Evolutionary conservation across 2,329 filamentous ascomycete genomes (phyloP).

Genomic region (Capronia americana): DNA sequence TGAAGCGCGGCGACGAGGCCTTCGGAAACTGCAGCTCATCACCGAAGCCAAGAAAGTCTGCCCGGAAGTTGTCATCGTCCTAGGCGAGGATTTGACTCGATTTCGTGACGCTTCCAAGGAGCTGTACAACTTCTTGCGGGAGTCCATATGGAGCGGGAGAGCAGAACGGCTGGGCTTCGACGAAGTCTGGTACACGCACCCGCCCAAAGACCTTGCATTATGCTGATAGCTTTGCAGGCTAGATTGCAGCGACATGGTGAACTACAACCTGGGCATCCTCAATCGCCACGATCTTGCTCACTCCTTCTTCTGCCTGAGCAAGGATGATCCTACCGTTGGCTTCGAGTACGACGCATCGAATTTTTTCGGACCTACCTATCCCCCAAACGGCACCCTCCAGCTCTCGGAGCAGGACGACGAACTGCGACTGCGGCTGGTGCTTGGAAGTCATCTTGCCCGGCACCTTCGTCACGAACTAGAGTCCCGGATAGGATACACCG

Average conservation of each 20-base stretch:
- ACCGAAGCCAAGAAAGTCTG: conserved; percentile 79
- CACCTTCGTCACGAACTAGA: conserved; percentile 76
- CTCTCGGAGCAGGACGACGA: conserved; percentile 41
- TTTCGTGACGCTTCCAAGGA: conserved; percentile 88
- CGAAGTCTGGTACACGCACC: conserved; percentile 70
- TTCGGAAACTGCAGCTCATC: conserved; percentile 82
- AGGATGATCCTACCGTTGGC: conserved; percentile 75
- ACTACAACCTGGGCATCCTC: conserved; percentile 77
- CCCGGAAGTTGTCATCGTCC: conserved; percentile 81
- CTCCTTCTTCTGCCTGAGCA: conserved; percentile 82
- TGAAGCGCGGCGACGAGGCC: conserved; percentile 72
- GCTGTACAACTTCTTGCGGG: conserved; percentile 74
- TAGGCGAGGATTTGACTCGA: conserved; percentile 83
- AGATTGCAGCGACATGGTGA: conserved; percentile 85
- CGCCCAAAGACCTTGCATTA: conserved; percentile 41
- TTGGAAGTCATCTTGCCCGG: conserved; percentile 81
- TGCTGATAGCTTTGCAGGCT: conserved; percentile 53
- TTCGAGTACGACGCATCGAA: conserved; percentile 77
- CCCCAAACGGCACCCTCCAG: conserved; percentile 39
- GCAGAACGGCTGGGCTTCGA: conserved; percentile 88
- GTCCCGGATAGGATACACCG: conserved; percentile 79
- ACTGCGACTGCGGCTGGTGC: conserved; percentile 66
- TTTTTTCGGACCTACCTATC: conserved; percentile 70
- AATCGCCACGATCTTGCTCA: conserved; percentile 68
- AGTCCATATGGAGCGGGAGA: conserved; percentile 77